Evolutionary conservation across 495 filamentous ascomycete species (phyloP), one percentile per base, ranked within the genome.

Genomic region (Podospora conica): DNA sequence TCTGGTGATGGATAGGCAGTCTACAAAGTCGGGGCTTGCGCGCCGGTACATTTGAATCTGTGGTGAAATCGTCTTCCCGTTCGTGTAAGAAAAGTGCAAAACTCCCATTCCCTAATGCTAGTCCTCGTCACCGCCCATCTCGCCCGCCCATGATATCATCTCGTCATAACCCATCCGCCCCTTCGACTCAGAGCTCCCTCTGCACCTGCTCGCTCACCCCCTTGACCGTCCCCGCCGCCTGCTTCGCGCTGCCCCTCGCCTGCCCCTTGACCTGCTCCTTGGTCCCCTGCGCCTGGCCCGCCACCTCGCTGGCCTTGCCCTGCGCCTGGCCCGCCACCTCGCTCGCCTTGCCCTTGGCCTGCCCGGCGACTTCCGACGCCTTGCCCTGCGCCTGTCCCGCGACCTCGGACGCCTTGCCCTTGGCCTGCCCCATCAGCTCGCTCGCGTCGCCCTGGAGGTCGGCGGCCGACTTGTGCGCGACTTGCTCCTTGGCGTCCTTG

Each of bases 321-420:
- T 67, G 24, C 23, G 63, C 62, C 62, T 64, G 28, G 33, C 54
- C 65, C 23, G 62, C 31, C 25, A 65, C 48, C 67, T 71, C 61
- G 20, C 65, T 28, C 9, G 64, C 67, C 10, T 55, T 65, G 3
- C 67, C 71, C 65, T 79, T 69, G 0, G 78, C 70, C 61, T 73
- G 69, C 28, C 80, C 75, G 1, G 70, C 64, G 12, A 72, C 67
- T 59, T 80, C 76, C 61, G 66, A 60, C 8, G 71, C 71, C 60
- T 78, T 68, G 53, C 79, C 75, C 68, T 73, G 69, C 12, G 72
- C 73, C 61, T 79, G 65, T 31, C 80, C 75, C 0, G 73, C 64
- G 2, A 75, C 60, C 64, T 79, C 73, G 15, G 57, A 24, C 11
- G 72, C 69, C 66, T 75, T 74, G 63, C 73, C 78, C 65, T 71